Percentiles rank a stretch among this genome's conserved stretches.
phyloP scores from a whole-genome alignment of 495 filamentous ascomycete species.

The Aspergillus incahuasiensis region DNA sequence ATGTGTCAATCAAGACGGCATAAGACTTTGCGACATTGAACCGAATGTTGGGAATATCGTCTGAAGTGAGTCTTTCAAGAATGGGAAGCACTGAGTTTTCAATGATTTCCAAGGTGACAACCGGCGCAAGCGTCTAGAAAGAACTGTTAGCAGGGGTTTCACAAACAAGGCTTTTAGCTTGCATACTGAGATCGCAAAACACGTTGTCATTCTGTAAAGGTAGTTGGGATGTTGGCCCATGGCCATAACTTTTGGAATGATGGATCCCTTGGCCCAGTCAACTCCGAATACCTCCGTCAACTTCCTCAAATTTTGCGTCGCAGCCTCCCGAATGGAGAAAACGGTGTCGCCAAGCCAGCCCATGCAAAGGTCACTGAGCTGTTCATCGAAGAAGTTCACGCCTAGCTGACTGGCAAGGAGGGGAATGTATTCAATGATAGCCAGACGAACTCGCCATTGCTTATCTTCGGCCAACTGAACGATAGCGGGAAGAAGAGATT shows the following conservation, averaged over 20 bases:
- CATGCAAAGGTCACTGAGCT: constrained; percentile 94
- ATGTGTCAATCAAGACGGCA: constrained; percentile 75
- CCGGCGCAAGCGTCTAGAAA: constrained; percentile 80
- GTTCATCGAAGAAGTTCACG: constrained; percentile 97
- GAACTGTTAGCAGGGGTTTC: constrained; percentile 25
- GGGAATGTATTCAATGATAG: constrained; percentile 98
- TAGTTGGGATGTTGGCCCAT: constrained; percentile 99
- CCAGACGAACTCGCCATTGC: constrained; percentile 96
- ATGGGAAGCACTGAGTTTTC: constrained; percentile 92
- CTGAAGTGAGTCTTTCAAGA: constrained; percentile 83
- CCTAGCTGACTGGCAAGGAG: constrained; percentile 92
- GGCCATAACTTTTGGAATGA: constrained; percentile 96
- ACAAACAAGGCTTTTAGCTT: neutral
- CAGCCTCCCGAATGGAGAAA: constrained; percentile 95
- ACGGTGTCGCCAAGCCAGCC: constrained; percentile 98
- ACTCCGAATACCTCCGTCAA: constrained; percentile 97
- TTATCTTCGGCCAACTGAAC: constrained; percentile 97
- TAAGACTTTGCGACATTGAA: constrained; percentile 99
- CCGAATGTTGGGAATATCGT: constrained; percentile 97
- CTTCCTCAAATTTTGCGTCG: constrained; percentile 95
- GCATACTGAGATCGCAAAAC: constrained; percentile 94
- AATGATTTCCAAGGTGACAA: constrained; percentile 86
- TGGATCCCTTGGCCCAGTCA: constrained; percentile 94
- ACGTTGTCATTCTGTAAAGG: constrained; percentile 98
- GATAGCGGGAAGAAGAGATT: constrained; percentile 96